A percentile compares a stretch with the other conserved stretches of the same genome.
Evolutionary conservation across 305 asterid species (phyloP).

Genomic region (Andrographis paniculata): DNA sequence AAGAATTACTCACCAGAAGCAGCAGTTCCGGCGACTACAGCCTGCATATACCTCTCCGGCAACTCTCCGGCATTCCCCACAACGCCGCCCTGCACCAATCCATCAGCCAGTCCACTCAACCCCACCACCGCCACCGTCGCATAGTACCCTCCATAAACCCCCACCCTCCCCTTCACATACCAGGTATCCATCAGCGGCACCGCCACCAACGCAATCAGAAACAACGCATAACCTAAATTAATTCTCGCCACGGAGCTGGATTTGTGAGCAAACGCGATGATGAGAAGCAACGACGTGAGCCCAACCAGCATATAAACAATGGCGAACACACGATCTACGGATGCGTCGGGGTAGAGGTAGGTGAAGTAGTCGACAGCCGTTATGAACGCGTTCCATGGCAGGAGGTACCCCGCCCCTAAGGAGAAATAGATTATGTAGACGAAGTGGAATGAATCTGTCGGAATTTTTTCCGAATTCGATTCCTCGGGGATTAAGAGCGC

Average conservation of each 20-base stretch:
- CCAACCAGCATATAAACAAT: conserved; percentile 68
- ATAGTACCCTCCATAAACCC: conserved; percentile 57
- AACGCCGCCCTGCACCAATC: conserved; percentile 83
- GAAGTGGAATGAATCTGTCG: conserved; percentile 60
- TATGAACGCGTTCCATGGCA: conserved; percentile 98
- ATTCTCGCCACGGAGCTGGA: conserved; percentile 49
- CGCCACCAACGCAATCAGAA: conserved; percentile 43
- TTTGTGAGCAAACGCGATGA: conserved; percentile 62
- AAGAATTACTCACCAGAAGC: conserved; percentile 54
- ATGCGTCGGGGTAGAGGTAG: conserved; percentile 70
- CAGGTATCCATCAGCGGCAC: conserved; percentile 74
- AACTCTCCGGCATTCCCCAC: conserved; percentile 88
- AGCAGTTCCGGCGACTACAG: conserved; percentile 85
- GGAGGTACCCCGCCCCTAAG: conserved; percentile 71
- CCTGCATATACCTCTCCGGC: conserved; percentile 95
- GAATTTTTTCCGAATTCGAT: conserved; percentile 31
- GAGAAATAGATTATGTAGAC: conserved; percentile 86
- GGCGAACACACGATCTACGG: conserved; percentile 74
- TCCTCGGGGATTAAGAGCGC: too few species aligned
- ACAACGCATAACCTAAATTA: conserved; percentile 54
- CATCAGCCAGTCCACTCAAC: conserved; percentile 79
- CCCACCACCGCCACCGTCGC: conserved; percentile 47
- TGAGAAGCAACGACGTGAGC: conserved; percentile 33
- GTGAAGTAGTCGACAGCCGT: conserved; percentile 95
- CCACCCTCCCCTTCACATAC: conserved; percentile 66